These are phyloP conservation scores for Anethum foeniculum DNA, from an alignment of 140 eudicot genomes.

Conservation along the genomic window DNA sequence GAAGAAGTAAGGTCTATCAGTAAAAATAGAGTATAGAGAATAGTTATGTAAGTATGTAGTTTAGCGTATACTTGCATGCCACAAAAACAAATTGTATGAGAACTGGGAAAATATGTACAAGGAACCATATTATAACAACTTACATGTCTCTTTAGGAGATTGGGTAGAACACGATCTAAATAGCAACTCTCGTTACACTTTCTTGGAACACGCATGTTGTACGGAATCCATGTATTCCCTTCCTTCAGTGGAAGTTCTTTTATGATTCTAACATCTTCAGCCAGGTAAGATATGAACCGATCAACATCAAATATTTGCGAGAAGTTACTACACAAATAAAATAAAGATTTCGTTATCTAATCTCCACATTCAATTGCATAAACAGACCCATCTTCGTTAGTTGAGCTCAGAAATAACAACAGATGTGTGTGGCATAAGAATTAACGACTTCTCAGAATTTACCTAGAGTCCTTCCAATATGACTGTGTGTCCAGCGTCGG, in stretches of 20 bases:
- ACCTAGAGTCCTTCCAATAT: slow-evolving; percentile 97
- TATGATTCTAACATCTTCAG: slow-evolving; percentile 66
- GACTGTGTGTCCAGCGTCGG: slow-evolving; percentile 79
- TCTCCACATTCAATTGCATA: not conserved
- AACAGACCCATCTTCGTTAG: not conserved
- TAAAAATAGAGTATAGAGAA: not conserved
- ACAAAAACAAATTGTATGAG: not conserved
- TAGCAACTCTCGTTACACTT: slow-evolving; percentile 82
- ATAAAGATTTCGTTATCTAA: slow-evolving; percentile 7
- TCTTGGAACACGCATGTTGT: slow-evolving; percentile 89
- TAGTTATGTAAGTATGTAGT: not conserved
- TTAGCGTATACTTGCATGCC: not conserved
- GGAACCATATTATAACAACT: slow-evolving; percentile 23
- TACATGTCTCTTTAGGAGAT: slow-evolving; percentile 68
- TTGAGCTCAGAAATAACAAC: slow-evolving; percentile 10
- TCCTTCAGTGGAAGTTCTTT: slow-evolving; percentile 66
- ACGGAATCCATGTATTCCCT: slow-evolving; percentile 52
- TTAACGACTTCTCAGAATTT: slow-evolving; percentile 15
- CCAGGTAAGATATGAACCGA: slow-evolving; percentile 70
- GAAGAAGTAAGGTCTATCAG: not conserved
- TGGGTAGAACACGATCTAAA: slow-evolving; percentile 63
- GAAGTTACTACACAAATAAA: slow-evolving; percentile 66
- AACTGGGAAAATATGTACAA: not conserved
- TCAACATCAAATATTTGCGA: slow-evolving; percentile 85
- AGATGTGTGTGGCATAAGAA: not conserved